Evolutionary conservation across 441 rosid genomes (phyloP).

Genomic region (Erysimum cheiri): DNA sequence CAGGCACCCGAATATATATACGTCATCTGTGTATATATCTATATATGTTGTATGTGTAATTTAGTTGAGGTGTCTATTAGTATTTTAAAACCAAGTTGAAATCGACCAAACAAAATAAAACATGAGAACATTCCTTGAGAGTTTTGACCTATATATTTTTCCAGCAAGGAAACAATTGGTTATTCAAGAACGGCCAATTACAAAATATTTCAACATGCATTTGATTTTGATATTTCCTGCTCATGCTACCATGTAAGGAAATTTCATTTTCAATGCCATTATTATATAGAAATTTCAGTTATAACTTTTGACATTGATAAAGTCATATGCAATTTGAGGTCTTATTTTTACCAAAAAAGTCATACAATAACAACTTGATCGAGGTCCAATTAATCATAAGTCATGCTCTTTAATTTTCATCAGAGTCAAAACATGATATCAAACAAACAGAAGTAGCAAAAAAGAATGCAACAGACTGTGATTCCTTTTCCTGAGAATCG

Average conservation of each 20-base stretch:
- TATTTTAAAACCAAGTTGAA: background rate
- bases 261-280: too few species aligned
- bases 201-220: constrained; percentile 1
- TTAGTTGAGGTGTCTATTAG: background rate
- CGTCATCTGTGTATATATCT: background rate
- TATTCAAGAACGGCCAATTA: too few species aligned
- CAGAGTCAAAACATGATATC: background rate
- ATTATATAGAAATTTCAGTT: too few species aligned
- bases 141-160: too few species aligned
- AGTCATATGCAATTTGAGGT: background rate
- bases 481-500: background rate
- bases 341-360: too few species aligned
- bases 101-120: background rate
- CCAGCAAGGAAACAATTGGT: too few species aligned
- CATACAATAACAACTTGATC: too few species aligned
- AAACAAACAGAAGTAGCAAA: background rate
- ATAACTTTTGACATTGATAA: background rate
- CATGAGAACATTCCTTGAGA: too few species aligned
- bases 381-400: background rate
- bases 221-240: constrained; percentile 5
- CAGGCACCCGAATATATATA: background rate
- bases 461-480: constrained; percentile 8
- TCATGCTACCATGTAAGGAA: background rate
- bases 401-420: background rate
- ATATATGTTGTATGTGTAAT: background rate